Base-by-base conservation (phyloP, 768 basidiomycete genomes). In the Tulasnella sp. region DNA sequence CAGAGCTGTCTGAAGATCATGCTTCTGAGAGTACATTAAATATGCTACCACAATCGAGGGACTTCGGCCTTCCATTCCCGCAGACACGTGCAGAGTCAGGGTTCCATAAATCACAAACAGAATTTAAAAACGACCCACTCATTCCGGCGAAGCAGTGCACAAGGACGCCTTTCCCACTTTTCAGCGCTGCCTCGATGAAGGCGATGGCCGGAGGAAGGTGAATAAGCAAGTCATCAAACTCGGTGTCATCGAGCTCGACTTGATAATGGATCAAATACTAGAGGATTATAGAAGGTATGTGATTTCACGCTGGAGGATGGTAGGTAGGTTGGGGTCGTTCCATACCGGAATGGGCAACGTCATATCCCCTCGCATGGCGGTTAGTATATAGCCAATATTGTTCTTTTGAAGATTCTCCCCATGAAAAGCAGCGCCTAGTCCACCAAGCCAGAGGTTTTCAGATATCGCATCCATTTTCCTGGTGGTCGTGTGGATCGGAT, bases 81-180 rank as follows among this genome's bases (percentile, higher is more conserved):
- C 44, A 40, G 71, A 81, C 71, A 76, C 14, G 12, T 36, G 24
- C 5, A 7, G 19, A 38, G 38, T n/a, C 10, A 27, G 27, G n/a
- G 10, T 14, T 9, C 24, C 31, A 36, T 0, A 3, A 21, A 1
- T 16, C 5, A n/a, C 24, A 31, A 34, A 89, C 10, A 14, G n/a
- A 27, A 18, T 68, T 3, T 34, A 31, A n/a, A 58, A 39, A 19
- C n/a, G 14, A 76, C 93, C 84, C 85, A 94, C 94, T 95, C 85
- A 95, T 88, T 36, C 96, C 96, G 34, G 94, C 95, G 77, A 94
- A 92, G 83, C 96, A 97, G 85, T 98, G 96, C 0, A 98, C 93
- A 27, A 97, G 86, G 1, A 98, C 92, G 1, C 92, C 92, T 40
- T 91, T 86, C 0, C 89, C 91, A 82, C 92, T 93, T 84, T 91